A percentile compares a stretch with the other conserved stretches of the same genome.
Evolutionary conservation across 257 asterid genomes (phyloP).

Genomic region (Eucommia ulmoides): DNA sequence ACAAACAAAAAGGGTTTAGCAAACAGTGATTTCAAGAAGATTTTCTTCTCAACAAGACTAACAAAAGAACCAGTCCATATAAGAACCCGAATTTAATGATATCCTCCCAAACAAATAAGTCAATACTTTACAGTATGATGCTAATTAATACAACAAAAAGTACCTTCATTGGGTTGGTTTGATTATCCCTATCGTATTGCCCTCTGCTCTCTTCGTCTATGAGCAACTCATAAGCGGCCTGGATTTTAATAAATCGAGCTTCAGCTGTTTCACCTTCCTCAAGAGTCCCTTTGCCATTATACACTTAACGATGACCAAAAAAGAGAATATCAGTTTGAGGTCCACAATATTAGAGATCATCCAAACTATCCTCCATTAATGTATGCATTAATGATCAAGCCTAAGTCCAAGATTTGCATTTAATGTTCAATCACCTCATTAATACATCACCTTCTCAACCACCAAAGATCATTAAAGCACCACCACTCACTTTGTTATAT

Average conservation of each 20-base stretch:
- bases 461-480: no score
- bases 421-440: no score
- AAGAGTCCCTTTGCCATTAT: slow-evolving; percentile 82
- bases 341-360: background rate
- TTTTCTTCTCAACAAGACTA: background rate
- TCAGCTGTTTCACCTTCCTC: slow-evolving; percentile 98
- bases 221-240: slow-evolving; percentile 95
- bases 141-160: no score
- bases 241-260: slow-evolving; percentile 88
- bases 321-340: slow-evolving; percentile 14
- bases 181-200: slow-evolving; percentile 62
- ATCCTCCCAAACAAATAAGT: background rate
- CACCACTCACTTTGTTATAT: no score
- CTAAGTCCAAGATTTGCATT: no score
- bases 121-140: background rate
- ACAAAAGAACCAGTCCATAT: background rate
- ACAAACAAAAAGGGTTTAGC: no score
- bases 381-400: no score
- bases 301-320: slow-evolving; percentile 34
- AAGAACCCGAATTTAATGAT: background rate
- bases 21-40: background rate
- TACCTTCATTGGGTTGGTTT: slow-evolving; percentile 90
- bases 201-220: slow-evolving; percentile 67
- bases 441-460: no score
- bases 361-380: no score